Conservation (phyloP, 75 land plant genomes). For the Sequoia sempervirens region DNA sequence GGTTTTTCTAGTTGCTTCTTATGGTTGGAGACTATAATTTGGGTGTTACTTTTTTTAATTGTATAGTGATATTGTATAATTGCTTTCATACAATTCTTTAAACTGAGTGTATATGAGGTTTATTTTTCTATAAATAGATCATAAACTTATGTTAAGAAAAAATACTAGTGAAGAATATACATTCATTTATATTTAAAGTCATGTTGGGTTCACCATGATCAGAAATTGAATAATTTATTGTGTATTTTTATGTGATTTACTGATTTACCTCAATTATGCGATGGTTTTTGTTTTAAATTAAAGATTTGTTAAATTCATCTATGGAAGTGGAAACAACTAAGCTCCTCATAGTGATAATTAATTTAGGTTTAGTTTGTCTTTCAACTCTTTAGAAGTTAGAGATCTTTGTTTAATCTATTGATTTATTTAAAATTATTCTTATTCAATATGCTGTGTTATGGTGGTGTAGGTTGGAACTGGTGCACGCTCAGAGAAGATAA, state of each 20-base stretch:
- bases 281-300: background rate
- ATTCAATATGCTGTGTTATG: background rate
- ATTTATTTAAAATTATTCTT: background rate
- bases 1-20: background rate
- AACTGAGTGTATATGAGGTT: background rate
- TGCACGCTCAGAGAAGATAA: conserved; percentile 91
- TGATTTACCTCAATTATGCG: background rate
- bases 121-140: background rate
- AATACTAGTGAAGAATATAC: background rate
- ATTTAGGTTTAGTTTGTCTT: background rate
- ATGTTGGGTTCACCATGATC: background rate
- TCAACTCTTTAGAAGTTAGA: background rate
- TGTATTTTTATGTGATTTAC: background rate
- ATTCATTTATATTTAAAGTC: background rate
- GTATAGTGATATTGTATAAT: background rate
- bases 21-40: background rate
- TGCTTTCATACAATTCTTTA: background rate
- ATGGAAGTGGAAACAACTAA: background rate
- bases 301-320: background rate
- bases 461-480: conserved; percentile 85
- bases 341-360: background rate
- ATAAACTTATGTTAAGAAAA: background rate
- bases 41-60: background rate
- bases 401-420: background rate
- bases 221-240: background rate